Evolutionary conservation across 2,329 filamentous ascomycete species (phyloP).

Genomic region (Penicillium hesseltinei): DNA sequence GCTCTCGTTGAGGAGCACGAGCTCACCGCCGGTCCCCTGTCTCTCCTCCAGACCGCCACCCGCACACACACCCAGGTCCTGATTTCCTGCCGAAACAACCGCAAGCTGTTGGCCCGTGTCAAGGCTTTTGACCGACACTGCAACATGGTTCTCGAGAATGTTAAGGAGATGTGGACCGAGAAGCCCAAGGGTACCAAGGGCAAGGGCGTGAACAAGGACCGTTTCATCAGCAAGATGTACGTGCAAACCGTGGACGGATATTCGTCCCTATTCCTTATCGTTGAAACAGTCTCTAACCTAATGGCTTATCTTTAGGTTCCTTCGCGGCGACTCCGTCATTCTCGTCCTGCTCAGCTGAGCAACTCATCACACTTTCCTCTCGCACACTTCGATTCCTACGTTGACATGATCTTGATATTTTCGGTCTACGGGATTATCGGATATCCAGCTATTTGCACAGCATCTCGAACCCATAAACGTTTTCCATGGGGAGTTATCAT

Average conservation of each 20-base stretch:
- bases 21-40: constrained; percentile 76
- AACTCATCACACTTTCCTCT: constrained; percentile 2
- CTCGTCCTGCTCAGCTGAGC: constrained; percentile 75
- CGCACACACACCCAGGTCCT: constrained; percentile 93
- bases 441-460: constrained; percentile 16
- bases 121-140: constrained; percentile 99
- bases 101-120: constrained; percentile 93
- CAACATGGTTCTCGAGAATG: constrained; percentile 98
- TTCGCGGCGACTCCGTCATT: constrained; percentile 84
- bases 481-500: constrained; percentile 14
- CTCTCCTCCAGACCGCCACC: constrained; percentile 94
- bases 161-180: constrained; percentile 99
- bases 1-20: constrained; percentile 77
- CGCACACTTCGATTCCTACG: constrained; percentile 13
- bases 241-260: constrained; percentile 35
- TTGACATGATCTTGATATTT: constrained; percentile 14
- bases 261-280: background rate
- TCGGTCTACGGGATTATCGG: constrained; percentile 7
- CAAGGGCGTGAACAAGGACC: constrained; percentile 96
- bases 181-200: constrained; percentile 82
- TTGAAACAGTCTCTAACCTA: background rate
- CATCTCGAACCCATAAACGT: constrained; percentile 9
- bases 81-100: constrained; percentile 96
- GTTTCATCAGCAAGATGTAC: constrained; percentile 96
- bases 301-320: constrained; percentile 58